Base-by-base conservation (phyloP, 345 rosid genomes). In the Salix koriyanagi region DNA sequence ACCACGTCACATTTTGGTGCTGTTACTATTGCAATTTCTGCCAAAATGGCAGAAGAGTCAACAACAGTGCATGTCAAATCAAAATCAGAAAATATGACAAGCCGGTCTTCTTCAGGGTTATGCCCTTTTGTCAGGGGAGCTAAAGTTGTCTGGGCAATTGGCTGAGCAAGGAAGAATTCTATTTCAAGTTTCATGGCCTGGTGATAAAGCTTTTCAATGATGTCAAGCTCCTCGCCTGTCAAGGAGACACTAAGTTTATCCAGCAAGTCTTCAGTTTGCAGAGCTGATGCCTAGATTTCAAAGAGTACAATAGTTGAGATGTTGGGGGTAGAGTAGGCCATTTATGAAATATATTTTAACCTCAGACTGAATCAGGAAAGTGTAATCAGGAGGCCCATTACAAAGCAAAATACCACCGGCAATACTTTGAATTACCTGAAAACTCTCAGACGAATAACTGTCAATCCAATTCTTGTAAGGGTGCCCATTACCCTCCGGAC, bases 141-240 rank as follows among this genome's bases (percentile, higher is more conserved):
- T 70, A 88, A 80, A 72, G 90, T 86, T 36, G 91, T 91, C 85
- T 96, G 97, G 75, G 79, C 75, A 85, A 92, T 83, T 15, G 88
- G 91, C 82, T 96, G 99, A 18, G 91, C 91, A 76, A 74, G 77
- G 88, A 96, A 92, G 86, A 94, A 94, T 82, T 94, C 97, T 64
- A 91, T 86, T 90, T 94, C 99, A 84, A 91, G 99, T 85, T 86
- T 94, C 97, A 96, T 89, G 79, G 98, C 99, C 86, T 96, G 98
- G 76, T 84, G 96, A 84, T 96, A 96, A 83, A 96, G 87, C 79
- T 92, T 96, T 84, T 94, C 97, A 71, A 94, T 90, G 80, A 94
- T 82, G 78, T 88, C 90, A 74, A 96, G 92, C 86, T 96, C 98
- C 85, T 96, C 99, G 36, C 99, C 91, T 1, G 98, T 96, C 97